Conservation (phyloP, 2,329 filamentous ascomycete genomes). For the Penicillium sp. region DNA sequence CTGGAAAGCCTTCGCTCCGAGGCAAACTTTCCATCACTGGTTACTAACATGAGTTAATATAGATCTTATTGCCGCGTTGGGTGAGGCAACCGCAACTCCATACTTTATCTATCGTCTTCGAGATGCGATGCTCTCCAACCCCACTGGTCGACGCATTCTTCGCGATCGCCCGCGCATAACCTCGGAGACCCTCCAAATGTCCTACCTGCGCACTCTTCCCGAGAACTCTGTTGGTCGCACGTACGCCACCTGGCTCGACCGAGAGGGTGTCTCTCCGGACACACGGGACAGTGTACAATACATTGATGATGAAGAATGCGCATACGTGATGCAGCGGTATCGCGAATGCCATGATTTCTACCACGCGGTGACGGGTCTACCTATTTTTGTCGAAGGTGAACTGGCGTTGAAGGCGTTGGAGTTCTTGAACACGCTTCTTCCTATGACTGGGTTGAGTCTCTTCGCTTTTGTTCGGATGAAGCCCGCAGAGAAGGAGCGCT, state of each 20-base stretch:
- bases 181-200: constrained; percentile 62
- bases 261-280: constrained; percentile 88
- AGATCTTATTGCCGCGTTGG: constrained; percentile 93
- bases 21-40: not conserved
- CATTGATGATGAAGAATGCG: constrained; percentile 91
- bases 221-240: constrained; percentile 68
- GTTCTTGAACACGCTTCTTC: constrained; percentile 87
- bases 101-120: constrained; percentile 92
- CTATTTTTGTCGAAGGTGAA: constrained; percentile 90
- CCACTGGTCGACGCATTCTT: constrained; percentile 85
- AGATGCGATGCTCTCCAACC: constrained; percentile 77
- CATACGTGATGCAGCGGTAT: constrained; percentile 98
- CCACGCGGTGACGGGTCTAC: constrained; percentile 86
- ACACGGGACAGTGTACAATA: constrained; percentile 77
- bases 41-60: constrained; percentile 4
- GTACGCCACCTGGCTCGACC: constrained; percentile 87
- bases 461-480: constrained; percentile 64
- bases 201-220: constrained; percentile 65
- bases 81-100: constrained; percentile 87
- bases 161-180: constrained; percentile 84
- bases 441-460: constrained; percentile 87
- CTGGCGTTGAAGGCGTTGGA: constrained; percentile 97
- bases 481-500: constrained; percentile 57
- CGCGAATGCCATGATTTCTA: constrained; percentile 97
- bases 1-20: not conserved